These are phyloP conservation scores for Primulina eburnea DNA, from an alignment of 257 asterid genomes.

Conservation along the genomic window DNA sequence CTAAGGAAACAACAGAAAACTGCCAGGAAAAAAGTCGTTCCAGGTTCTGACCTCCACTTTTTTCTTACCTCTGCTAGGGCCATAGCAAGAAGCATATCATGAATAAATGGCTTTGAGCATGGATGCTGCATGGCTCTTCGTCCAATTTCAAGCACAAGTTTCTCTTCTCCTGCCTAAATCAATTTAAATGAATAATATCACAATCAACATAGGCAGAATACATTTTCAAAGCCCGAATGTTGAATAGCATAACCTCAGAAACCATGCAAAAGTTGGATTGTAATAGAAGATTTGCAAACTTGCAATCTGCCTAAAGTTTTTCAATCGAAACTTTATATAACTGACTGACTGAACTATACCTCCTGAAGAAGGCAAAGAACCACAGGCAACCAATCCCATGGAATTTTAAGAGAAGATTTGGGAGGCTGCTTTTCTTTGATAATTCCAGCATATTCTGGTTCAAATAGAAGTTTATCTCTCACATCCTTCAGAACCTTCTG, in stretches of 20 bases:
- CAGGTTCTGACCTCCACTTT: constrained; percentile 43
- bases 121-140: constrained; percentile 71
- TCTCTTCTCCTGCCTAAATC: constrained; percentile 89
- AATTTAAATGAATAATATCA: constrained; percentile 33
- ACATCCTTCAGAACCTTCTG: constrained; percentile 91
- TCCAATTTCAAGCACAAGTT: constrained; percentile 87
- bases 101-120: constrained; percentile 76
- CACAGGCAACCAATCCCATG: constrained; percentile 94
- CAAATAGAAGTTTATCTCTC: constrained; percentile 96
- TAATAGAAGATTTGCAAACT: too few relatives aligned
- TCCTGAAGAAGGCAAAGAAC: constrained; percentile 98
- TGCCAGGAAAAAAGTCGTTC: constrained; percentile 36
- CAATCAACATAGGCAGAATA: constrained; percentile 21
- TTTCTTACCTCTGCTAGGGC: constrained; percentile 95
- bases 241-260: neutral
- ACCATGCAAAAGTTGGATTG: constrained; percentile 11
- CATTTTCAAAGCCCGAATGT: constrained; percentile 9
- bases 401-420: constrained; percentile 74
- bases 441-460: constrained; percentile 92
- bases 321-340: constrained; percentile 14
- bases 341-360: constrained; percentile 37
- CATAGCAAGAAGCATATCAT: constrained; percentile 89
- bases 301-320: neutral
- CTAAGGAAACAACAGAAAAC: constrained; percentile 60
- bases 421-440: constrained; percentile 80